Conservation (phyloP, 257 asterid species). For the Voacanga thouarsii region DNA sequence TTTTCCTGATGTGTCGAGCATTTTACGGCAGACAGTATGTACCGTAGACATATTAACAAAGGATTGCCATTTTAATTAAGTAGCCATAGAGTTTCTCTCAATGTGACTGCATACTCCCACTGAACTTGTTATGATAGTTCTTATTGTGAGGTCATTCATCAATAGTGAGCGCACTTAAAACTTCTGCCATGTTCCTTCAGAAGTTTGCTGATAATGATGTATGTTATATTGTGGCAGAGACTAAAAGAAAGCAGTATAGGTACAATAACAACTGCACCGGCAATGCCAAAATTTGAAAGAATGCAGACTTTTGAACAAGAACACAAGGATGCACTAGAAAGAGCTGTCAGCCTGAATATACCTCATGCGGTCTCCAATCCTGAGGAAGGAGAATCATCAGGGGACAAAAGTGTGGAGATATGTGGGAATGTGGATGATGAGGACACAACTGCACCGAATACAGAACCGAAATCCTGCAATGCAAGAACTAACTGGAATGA, state of each 20-base stretch:
- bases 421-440: constrained; percentile 15
- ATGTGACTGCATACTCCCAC: neutral
- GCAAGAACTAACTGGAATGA: constrained; percentile 72
- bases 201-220: neutral
- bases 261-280: constrained; percentile 58
- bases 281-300: constrained; percentile 58
- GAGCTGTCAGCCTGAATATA: constrained; percentile 85
- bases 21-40: no score
- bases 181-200: neutral
- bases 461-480: constrained; percentile 20
- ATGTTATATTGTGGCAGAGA: constrained; percentile 33
- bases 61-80: no score
- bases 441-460: constrained; percentile 15
- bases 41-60: no score
- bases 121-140: neutral
- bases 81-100: neutral
- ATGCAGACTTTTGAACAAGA: constrained; percentile 67
- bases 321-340: constrained; percentile 86
- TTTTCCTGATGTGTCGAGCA: no score
- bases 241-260: constrained; percentile 42
- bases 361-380: constrained; percentile 60
- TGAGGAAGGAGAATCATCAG: constrained; percentile 34
- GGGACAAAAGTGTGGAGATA: constrained; percentile 23
- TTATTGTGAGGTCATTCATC: neutral
- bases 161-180: neutral